Percentiles rank a stretch among this genome's conserved stretches.
These are phyloP conservation scores for Punica granatum DNA, from an alignment of 345 rosid genomes.

Conservation along the genomic window DNA sequence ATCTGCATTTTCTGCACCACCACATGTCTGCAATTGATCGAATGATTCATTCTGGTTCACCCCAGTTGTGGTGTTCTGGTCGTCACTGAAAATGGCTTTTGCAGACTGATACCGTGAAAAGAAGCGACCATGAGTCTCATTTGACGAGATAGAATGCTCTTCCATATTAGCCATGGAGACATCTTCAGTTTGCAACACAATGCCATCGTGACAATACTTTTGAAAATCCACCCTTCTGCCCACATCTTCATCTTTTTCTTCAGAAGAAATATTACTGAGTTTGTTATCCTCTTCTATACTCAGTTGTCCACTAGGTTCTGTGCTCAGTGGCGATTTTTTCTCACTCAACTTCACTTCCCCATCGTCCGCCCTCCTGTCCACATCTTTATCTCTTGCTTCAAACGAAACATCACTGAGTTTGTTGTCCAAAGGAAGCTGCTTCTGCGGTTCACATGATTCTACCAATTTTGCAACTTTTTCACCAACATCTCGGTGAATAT, in stretches of 20 bases:
- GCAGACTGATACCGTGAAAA: slow-evolving; percentile 13
- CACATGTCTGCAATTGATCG: slow-evolving; percentile 14
- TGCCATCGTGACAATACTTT: slow-evolving; percentile 7
- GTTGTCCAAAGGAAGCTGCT: slow-evolving; percentile 18
- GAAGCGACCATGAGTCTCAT: slow-evolving; percentile 6
- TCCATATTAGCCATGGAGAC: slow-evolving; percentile 9
- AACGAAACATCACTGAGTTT: no score
- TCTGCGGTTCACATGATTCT: slow-evolving; percentile 17
- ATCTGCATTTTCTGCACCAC: slow-evolving; percentile 9
- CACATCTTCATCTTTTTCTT: slow-evolving; percentile 11
- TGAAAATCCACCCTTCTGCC: slow-evolving; percentile 10
- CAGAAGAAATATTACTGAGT: slow-evolving; percentile 8
- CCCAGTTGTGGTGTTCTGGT: slow-evolving; percentile 6
- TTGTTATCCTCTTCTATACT: slow-evolving; percentile 12
- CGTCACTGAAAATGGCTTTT: slow-evolving; percentile 7
- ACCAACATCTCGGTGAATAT: slow-evolving; percentile 17
- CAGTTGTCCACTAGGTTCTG: slow-evolving; percentile 7
- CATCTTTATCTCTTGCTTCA: no score
- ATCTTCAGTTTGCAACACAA: slow-evolving; percentile 9
- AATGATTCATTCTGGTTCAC: slow-evolving; percentile 11
- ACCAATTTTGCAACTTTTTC: slow-evolving; percentile 14
- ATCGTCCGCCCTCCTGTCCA: slow-evolving; percentile 8
- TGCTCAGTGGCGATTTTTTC: slow-evolving; percentile 16
- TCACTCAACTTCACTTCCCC: slow-evolving; percentile 17
- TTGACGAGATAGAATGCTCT: slow-evolving; percentile 1